A percentile compares a stretch with the other conserved stretches of the same genome.
Evolutionary conservation across 73 alveolate genomes (phyloP).

Genomic region (Paramecium caudatum): DNA sequence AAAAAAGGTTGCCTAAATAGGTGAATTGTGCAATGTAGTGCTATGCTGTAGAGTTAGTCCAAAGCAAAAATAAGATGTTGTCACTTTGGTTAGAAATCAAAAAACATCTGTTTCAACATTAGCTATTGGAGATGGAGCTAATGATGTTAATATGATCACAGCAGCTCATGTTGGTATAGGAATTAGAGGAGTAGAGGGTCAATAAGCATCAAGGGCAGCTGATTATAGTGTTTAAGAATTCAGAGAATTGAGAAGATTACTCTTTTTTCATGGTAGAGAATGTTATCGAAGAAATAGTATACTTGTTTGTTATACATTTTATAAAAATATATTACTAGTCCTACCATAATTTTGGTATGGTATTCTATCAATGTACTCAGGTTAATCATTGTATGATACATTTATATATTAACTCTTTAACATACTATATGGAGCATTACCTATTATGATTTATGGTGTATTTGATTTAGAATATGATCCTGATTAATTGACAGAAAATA

Average conservation of each 20-base stretch:
- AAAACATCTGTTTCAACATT: constrained; percentile 83
- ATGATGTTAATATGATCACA: constrained; percentile 97
- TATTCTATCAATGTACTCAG: constrained; percentile 86
- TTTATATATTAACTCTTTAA: constrained; percentile 96
- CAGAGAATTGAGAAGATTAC: constrained; percentile 86
- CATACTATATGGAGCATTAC: constrained; percentile 91
- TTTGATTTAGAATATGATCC: constrained; percentile 88
- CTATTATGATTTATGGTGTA: constrained; percentile 92
- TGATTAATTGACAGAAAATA: constrained; percentile 43
- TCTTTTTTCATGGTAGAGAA: constrained; percentile 97
- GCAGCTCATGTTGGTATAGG: constrained; percentile 98
- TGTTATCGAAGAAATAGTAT: constrained; percentile 90
- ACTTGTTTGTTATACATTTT: constrained; percentile 89
- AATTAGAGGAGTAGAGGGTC: constrained; percentile 95
- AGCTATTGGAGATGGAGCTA: constrained; percentile 98
- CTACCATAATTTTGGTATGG: constrained; percentile 92
- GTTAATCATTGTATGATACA: constrained; percentile 91
- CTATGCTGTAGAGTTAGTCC: constrained; percentile 92
- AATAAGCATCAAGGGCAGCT: constrained; percentile 95
- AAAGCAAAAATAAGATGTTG: constrained; percentile 85
- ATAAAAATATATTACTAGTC: constrained; percentile 90
- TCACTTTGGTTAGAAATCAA: constrained; percentile 79
- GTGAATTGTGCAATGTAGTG: constrained; percentile 82
- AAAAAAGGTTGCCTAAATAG: constrained; percentile 77
- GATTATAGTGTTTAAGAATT: constrained; percentile 94